A percentile compares a stretch with the other conserved stretches of the same genome.
These are phyloP conservation scores for Zymoseptoria passerinii DNA, from an alignment of 2,329 filamentous ascomycete genomes.

Conservation along the genomic window DNA sequence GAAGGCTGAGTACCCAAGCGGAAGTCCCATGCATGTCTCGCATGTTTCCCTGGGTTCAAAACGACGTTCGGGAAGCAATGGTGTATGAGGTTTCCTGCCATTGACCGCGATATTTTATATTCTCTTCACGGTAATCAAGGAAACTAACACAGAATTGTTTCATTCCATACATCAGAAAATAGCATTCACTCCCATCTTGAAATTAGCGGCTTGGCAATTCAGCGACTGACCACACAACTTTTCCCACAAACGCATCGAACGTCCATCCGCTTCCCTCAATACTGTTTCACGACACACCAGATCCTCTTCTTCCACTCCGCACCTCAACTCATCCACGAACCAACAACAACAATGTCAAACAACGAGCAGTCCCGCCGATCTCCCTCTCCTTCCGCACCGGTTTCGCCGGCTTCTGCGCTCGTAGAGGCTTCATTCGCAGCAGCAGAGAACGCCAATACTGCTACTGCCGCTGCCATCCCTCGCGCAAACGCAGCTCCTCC, in stretches of 20 bases:
- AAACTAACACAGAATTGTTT: background rate
- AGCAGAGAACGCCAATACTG: too few relatives aligned
- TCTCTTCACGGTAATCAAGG: too few relatives aligned
- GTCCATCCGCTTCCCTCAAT: background rate
- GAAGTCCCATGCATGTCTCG: constrained; percentile 3
- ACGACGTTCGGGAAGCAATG: background rate
- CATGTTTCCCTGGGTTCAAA: background rate
- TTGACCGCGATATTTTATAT: too few relatives aligned
- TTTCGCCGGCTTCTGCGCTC: background rate
- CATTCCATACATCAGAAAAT: background rate
- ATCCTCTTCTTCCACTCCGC: background rate
- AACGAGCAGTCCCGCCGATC: background rate
- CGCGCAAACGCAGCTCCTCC: too few relatives aligned
- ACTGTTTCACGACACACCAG: background rate
- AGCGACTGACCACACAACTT: background rate
- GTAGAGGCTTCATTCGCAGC: too few relatives aligned
- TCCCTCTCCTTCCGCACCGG: too few relatives aligned
- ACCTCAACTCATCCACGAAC: background rate
- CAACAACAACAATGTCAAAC: background rate
- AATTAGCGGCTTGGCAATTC: background rate
- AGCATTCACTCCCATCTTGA: background rate
- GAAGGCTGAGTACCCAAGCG: constrained; percentile 1
- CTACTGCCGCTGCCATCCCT: too few relatives aligned
- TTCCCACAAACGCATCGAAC: background rate
- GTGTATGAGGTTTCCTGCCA: too few relatives aligned